Conservation (phyloP, 2,329 filamentous ascomycete genomes). For the Graphilbum fragrans region DNA sequence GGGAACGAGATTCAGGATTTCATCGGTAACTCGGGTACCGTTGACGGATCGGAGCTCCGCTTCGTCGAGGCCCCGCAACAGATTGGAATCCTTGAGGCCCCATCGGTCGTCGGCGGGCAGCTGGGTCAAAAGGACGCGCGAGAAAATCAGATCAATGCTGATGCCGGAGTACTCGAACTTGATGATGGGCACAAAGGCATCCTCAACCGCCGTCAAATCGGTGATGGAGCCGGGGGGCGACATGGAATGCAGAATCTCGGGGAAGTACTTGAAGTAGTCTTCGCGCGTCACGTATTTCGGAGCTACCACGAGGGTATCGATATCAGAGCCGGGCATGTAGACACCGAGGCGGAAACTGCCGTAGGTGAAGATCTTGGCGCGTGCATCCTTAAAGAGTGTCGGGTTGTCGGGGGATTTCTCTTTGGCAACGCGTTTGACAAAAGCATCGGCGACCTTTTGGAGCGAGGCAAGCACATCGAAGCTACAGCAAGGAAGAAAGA, state of each 20-base stretch:
- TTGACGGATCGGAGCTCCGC: slow-evolving; percentile 82
- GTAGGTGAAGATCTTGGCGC: slow-evolving; percentile 90
- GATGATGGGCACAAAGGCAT: slow-evolving; percentile 93
- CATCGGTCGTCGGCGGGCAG: slow-evolving; percentile 57
- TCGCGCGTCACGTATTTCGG: slow-evolving; percentile 80
- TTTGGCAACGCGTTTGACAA: slow-evolving; percentile 70
- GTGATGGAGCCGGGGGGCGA: slow-evolving; percentile 68
- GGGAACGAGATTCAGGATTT: slow-evolving; percentile 80
- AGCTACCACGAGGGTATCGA: slow-evolving; percentile 87
- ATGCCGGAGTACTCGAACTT: slow-evolving; percentile 87
- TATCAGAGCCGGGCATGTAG: slow-evolving; percentile 91
- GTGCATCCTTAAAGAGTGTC: slow-evolving; percentile 67
- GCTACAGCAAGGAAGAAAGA: slow-evolving; percentile 29
- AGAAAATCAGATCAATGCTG: slow-evolving; percentile 90
- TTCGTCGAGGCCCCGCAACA: slow-evolving; percentile 78
- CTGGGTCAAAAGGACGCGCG: slow-evolving; percentile 58
- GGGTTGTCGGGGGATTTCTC: slow-evolving; percentile 61
- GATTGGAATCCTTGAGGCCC: slow-evolving; percentile 68
- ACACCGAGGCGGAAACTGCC: slow-evolving; percentile 93
- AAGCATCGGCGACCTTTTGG: slow-evolving; percentile 70
- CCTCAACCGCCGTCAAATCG: slow-evolving; percentile 73
- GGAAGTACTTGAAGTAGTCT: slow-evolving; percentile 87
- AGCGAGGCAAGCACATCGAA: slow-evolving; percentile 63
- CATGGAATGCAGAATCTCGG: slow-evolving; percentile 65
- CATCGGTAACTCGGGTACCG: slow-evolving; percentile 86